These are phyloP conservation scores for Dittrichia graveolens DNA, from an alignment of 129 eudicot genomes.

Conservation along the genomic window DNA sequence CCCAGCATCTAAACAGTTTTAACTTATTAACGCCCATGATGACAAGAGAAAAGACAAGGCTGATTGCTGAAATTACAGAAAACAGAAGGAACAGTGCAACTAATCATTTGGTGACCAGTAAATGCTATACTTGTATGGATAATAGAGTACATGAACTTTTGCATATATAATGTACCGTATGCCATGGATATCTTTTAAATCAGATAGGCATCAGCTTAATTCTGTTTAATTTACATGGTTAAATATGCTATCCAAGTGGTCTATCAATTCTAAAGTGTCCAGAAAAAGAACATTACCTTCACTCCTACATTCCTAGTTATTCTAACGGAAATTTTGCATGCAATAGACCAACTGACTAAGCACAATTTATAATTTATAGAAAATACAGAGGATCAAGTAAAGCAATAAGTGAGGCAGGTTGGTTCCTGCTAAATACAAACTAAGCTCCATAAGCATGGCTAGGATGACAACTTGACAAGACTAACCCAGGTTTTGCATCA, in stretches of 20 bases:
- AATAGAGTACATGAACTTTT: not conserved
- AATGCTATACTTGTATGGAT: not conserved
- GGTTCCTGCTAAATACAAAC: slow-evolving; percentile 3
- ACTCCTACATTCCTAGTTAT: not conserved
- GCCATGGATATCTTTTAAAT: slow-evolving; percentile 2
- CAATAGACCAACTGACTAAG: slow-evolving; percentile 7
- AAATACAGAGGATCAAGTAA: not conserved
- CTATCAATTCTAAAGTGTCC: slow-evolving; percentile 1
- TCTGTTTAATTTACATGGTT: not conserved
- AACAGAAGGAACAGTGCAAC: slow-evolving; percentile 1
- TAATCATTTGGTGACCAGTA: slow-evolving; percentile 15
- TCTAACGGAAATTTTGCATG: slow-evolving; percentile 1
- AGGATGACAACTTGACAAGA: not conserved
- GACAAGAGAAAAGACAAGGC: not conserved
- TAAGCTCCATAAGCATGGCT: slow-evolving; percentile 14
- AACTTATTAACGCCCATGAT: not conserved
- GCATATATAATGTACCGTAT: not conserved
- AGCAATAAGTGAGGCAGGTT: not conserved
- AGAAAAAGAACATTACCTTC: slow-evolving; percentile 1
- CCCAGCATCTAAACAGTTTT: slow-evolving; percentile 11
- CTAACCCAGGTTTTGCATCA: slow-evolving; percentile 18
- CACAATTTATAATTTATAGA: not conserved
- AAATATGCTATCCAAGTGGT: slow-evolving; percentile 1
- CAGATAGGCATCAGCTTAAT: slow-evolving; percentile 12
- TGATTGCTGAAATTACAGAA: slow-evolving; percentile 10